Evolutionary conservation across 148 eudicot species (phyloP).

Genomic region (Rhododendron molle): DNA sequence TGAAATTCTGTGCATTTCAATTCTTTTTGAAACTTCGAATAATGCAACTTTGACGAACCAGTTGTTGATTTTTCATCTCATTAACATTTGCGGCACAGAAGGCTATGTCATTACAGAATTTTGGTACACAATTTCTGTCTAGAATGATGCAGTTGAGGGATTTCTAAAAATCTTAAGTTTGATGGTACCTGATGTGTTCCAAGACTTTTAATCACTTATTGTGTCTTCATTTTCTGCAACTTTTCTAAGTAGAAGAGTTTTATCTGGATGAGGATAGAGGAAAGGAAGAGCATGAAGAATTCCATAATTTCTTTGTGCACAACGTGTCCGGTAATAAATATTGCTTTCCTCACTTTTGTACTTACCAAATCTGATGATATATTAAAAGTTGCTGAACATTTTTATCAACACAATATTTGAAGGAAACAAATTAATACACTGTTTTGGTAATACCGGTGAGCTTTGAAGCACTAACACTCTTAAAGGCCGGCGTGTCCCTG

Average conservation of each 20-base stretch:
- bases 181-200: not conserved
- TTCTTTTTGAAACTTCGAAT: not conserved
- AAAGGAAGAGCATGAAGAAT: not conserved
- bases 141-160: not conserved
- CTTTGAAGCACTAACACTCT: too few species aligned
- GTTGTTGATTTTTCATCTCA: not conserved
- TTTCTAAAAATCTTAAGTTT: not conserved
- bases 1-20: not conserved
- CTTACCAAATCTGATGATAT: not conserved
- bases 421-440: not conserved
- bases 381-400: not conserved
- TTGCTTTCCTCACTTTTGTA: not conserved
- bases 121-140: not conserved
- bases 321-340: not conserved
- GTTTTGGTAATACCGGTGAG: slow-evolving; percentile 1
- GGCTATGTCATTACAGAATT: not conserved
- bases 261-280: not conserved
- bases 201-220: not conserved
- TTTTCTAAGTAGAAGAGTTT: not conserved
- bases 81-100: not conserved
- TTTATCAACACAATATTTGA: not conserved
- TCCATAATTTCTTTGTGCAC: not conserved
- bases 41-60: not conserved
- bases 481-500: too few species aligned
- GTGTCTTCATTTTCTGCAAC: not conserved